Base-by-base conservation (phyloP, 768 basidiomycete genomes). In the Tricholomella constricta region DNA sequence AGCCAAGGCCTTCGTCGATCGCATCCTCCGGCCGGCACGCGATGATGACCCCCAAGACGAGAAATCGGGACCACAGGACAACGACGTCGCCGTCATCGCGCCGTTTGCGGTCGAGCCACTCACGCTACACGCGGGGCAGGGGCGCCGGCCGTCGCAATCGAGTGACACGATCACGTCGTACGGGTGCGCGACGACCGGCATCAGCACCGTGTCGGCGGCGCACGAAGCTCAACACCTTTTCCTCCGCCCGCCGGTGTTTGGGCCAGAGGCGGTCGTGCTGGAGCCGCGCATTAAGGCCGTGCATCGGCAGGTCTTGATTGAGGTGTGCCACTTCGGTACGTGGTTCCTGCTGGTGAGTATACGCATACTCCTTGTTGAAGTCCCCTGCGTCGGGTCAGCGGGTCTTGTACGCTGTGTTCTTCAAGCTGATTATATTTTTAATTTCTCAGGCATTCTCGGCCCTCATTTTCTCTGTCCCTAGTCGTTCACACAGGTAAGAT, bases 211-310 rank as follows among this genome's bases (percentile, higher is more conserved):
- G 10, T 4, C 3, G 3, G 2, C 42, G 23, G 29, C 29, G 38
- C 61, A 57, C 15, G 52, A 60, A n/a, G n/a, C n/a, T n/a, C n/a
- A n/a, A n/a, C n/a, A n/a, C n/a, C n/a, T n/a, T 10, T 59, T 64
- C 36, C 32, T 41, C 20, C 65, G 69, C 7, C 68, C 72, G 9
- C 67, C 69, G 12, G 55, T 75, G n/a, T 75, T 75, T 54, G 75
- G 75, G n/a, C 73, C 73, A 6, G 72, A 73, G 56, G 61, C 62
- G 32, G 67, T 70, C 32, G 68, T 76, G 34, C 59, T 66, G 38
- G 75, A 77, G 48, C 72, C 69, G 43, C 60, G 68, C 34, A 72
- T 77, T 36, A 62, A 64, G 35, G 67, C 58, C 9, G 65, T 66
- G 29, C 74, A 74, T 53, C 51, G 56, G 34, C 58, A 62, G 48